phyloP scores from a whole-genome alignment of 495 filamentous ascomycete species.

The Tuber borchii region DNA sequence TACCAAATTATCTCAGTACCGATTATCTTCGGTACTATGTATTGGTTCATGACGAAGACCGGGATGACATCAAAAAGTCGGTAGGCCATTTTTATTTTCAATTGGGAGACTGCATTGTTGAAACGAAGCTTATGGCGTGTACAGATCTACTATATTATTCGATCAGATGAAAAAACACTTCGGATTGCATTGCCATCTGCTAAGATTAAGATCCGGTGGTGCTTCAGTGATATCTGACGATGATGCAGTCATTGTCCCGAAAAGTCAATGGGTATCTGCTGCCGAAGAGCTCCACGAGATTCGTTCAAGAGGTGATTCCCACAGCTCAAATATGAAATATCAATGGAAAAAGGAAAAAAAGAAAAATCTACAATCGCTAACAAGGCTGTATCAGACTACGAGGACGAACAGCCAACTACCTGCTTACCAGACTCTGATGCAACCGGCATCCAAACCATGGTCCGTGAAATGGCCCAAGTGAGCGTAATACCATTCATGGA shows the following conservation, averaged over 20 bases:
- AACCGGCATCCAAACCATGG: conserved; percentile 74
- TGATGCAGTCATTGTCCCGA: conserved; percentile 73
- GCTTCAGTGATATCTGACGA: conserved; percentile 87
- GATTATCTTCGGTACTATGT: conserved; percentile 95
- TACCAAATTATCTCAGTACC: conserved; percentile 75
- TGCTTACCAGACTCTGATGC: conserved; percentile 90
- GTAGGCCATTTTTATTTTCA: conserved; percentile 44
- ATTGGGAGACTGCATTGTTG: not conserved
- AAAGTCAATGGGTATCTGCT: conserved; percentile 82
- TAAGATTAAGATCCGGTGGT: conserved; percentile 67
- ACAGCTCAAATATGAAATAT: no score
- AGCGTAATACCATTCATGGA: conserved; percentile 94
- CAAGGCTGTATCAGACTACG: conserved; percentile 29
- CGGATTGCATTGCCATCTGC: conserved; percentile 86
- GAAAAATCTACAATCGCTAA: conserved; percentile 30
- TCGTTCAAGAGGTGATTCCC: conserved; percentile 51
- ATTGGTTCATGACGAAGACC: conserved; percentile 93
- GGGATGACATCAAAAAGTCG: conserved; percentile 80
- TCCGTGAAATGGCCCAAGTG: conserved; percentile 88
- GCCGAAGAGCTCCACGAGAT: conserved; percentile 73
- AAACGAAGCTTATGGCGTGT: conserved; percentile 19
- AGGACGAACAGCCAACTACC: conserved; percentile 53
- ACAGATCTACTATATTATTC: conserved; percentile 53
- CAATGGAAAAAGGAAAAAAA: not conserved
- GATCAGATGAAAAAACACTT: conserved; percentile 98